Evolutionary conservation across 805 yeast genomes (phyloP), one percentile per base, ranked within the genome.

Genomic region (Teunomyces atbi): DNA sequence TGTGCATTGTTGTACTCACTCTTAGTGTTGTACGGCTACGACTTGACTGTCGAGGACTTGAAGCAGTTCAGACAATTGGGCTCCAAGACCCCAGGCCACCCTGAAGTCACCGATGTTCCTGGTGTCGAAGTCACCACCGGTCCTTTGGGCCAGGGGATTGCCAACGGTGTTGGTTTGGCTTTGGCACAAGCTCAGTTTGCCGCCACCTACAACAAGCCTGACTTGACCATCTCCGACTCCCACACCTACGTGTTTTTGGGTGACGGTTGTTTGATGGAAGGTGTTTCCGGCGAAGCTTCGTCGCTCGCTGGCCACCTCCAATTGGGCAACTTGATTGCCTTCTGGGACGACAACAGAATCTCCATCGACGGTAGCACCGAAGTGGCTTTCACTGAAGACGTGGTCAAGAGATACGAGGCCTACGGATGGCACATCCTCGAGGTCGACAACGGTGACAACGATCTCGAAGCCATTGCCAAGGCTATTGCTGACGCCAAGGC

Each of bases 91-190:
- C 98, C 99, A 42, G 99, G 99, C 58, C 99, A 92, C 76, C 99
- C 99, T 47, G 99, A 92, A 77, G 80, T 74, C 51, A 52, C 56
- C 45, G 95, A 87, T 64, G 79, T 86, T 50, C 90, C 94, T 44
- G 98, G 98, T 68, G 82, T 90, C 18, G 99, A 92, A 69, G 96
- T 91, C 62, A 90, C 98, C 69, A 92, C 98, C 52, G 99, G 99
- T 70, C 98, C 99, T 48, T 82, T 92, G 62, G 99, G 99, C 68
- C 99, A 92, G 76, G 99, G 99, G 84, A 81, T 92, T 60, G 78
- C 86, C 60, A 91, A 89, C 68, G 97, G 97, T 46, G 96, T 92
- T 60, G 99, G 99, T 76, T 67, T 92, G 57, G 98, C 99, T 47
- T 81, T 92, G 62, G 99, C 97, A 51, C 96, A 89, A 75, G 82